Evolutionary conservation across 768 basidiomycete species (phyloP).

Genomic region (Russula dissimulans): DNA sequence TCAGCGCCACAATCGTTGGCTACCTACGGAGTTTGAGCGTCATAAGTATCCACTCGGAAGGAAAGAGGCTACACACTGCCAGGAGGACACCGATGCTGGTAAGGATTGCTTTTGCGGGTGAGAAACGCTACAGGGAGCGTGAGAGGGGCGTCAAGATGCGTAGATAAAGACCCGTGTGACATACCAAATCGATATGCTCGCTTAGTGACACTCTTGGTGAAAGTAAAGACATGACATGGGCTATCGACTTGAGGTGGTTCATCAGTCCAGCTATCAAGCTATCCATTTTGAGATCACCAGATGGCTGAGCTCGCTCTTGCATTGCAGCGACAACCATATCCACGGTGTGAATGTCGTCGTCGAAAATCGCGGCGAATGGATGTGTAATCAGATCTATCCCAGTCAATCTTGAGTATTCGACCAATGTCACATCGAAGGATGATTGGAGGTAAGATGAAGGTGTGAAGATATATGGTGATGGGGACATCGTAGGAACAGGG

Average conservation of each 20-base stretch:
- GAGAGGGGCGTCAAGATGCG: not conserved
- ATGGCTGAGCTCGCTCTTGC: not conserved
- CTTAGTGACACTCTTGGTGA: not conserved
- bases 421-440: not conserved
- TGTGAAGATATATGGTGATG: not conserved
- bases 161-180: not conserved
- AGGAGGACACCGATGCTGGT: not conserved
- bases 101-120: not conserved
- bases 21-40: not conserved
- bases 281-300: not conserved
- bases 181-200: not conserved
- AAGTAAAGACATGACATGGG: not conserved
- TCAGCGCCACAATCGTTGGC: not conserved
- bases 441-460: constrained; percentile 1
- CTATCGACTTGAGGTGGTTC: not conserved
- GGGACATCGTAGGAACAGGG: not conserved
- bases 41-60: not conserved
- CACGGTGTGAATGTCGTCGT: not conserved
- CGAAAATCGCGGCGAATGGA: not conserved
- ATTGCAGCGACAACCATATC: not conserved
- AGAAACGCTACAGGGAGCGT: not conserved
- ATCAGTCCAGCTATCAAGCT: not conserved
- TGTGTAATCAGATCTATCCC: not conserved
- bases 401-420: not conserved
- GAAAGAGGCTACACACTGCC: not conserved